Evolutionary conservation across 305 asterid genomes (phyloP), one percentile per base, ranked within the genome.

Genomic region (Ruellia speciosa): DNA sequence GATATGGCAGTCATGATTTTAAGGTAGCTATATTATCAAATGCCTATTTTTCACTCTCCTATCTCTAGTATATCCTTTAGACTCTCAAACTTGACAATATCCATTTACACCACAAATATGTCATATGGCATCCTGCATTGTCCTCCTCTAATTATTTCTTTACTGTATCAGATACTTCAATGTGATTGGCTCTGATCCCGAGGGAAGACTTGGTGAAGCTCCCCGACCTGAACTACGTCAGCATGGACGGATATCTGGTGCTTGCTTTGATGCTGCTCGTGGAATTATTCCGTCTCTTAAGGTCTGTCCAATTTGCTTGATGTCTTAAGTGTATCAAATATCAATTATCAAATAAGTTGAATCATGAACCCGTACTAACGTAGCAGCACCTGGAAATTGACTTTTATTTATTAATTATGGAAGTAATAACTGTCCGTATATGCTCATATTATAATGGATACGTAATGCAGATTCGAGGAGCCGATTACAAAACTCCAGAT

Each of bases 211-310:
- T 2, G 97, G 97, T 57, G 97, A 90, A 87, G 95, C 97, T 74
- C 97, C 97, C 66, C 90, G 80, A 6, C 95, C 97, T 8, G 96
- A 90, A 73, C 78, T 90, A 17, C 95, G 95, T 7, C 95, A 90
- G 60, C 97, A 90, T 67, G 97, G 97, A 49, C 74, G 97, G 40
- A 90, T 90, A 62, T 90, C 97, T 6, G 97, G 97, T 48, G 97
- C 97, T 64, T 90, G 97, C 70, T 90, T 87, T 51, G 96, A 90
- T 67, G 96, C 97, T 58, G 97, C 97, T 66, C 95, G 96, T 66
- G 96, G 95, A 60, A 83, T 90, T 77, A 78, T 74, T 59, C 72
- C 88, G 34, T 95, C 86, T 34, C 95, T 90, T 16, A 83, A 87
- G 96, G 97, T 90, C 45, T 8, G 58, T n/a, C 60, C 35, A 48